Conservation (phyloP, 805 yeast genomes). For the Zygosaccharomyces rouxii region DNA sequence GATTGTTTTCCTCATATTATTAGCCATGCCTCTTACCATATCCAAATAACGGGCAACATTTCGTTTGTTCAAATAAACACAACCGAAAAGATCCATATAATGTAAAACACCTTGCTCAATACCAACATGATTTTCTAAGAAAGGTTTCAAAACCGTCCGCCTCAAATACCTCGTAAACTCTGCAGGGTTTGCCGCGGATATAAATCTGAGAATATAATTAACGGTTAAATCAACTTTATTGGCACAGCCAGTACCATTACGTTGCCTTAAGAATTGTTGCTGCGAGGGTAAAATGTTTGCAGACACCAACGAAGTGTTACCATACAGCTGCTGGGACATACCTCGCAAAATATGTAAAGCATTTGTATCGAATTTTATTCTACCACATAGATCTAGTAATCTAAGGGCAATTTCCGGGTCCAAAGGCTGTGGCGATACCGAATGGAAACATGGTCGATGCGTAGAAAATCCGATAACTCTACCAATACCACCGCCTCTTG, state of each 20-base stretch:
- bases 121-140: slow-evolving; percentile 34
- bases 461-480: slow-evolving; percentile 34
- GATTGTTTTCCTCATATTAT: slow-evolving; percentile 39
- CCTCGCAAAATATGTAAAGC: slow-evolving; percentile 33
- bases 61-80: slow-evolving; percentile 39
- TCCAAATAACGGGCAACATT: slow-evolving; percentile 39
- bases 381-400: slow-evolving; percentile 30
- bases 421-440: slow-evolving; percentile 33
- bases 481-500: slow-evolving; percentile 20
- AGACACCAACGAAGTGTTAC: slow-evolving; percentile 8
- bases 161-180: slow-evolving; percentile 38
- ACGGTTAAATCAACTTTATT: slow-evolving; percentile 19
- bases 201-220: slow-evolving; percentile 38
- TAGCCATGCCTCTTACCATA: slow-evolving; percentile 37
- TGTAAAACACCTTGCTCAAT: slow-evolving; percentile 34
- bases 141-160: slow-evolving; percentile 21
- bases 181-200: slow-evolving; percentile 48
- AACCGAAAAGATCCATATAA: slow-evolving; percentile 44
- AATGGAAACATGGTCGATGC: slow-evolving; percentile 35
- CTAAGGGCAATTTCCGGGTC: slow-evolving; percentile 26
- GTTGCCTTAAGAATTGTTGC: slow-evolving; percentile 17
- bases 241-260: slow-evolving; percentile 11
- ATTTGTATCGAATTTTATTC: slow-evolving; percentile 33
- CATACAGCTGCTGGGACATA: slow-evolving; percentile 23
- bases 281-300: slow-evolving; percentile 20